Evolutionary conservation across 805 yeast genomes (phyloP), one percentile per base, ranked within the genome.

Genomic region (Kuraishia ogatae): DNA sequence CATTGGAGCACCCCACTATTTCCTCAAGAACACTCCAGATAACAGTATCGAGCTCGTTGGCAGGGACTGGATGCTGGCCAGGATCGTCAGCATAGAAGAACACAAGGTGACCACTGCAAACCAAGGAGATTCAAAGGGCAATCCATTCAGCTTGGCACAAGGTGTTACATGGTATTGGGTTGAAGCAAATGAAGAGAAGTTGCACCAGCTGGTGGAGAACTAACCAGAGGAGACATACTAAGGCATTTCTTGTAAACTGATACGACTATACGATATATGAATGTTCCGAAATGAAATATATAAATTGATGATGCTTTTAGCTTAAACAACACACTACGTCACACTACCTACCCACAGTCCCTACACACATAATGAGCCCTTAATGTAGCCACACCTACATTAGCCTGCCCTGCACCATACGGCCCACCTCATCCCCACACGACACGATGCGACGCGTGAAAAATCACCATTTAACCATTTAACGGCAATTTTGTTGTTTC

Each of bases 51-150:
- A 63, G 46, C 56, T 70, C 21, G 67, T 67, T 11, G 75, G 71
- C 35, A 80, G 85, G 54, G 97, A 92, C 60, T 93, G 97, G 93
- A 76, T 92, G 63, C 84, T 93, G 39, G 96, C 88, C 0, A 73
- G 86, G 53, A 82, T 92, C 17, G 62, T 73, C 10, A 69, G 67
- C n/a, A 78, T 92, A 51, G 82, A 81, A 56, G 80, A 80, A 60
- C 74, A 75, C 50, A 63, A 68, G 2, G 87, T 84, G 2, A 76
- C 77, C 0, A 77, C 72, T n/a, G 74, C 66, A 2, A 77, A 72
- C 53, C 70, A 62, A 17, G 62, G 64, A n/a, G 66, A 65, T 51
- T 60, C 65, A 21, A 57, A 54, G 4, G 72, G 72, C 23, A 89
- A 88, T 63, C 94, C 96, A 5, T 89, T 80, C 66, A 79, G 76